Evolutionary conservation across 2,329 filamentous ascomycete genomes (phyloP), one percentile per base, ranked within the genome.

Genomic region (Apiospora marii): DNA sequence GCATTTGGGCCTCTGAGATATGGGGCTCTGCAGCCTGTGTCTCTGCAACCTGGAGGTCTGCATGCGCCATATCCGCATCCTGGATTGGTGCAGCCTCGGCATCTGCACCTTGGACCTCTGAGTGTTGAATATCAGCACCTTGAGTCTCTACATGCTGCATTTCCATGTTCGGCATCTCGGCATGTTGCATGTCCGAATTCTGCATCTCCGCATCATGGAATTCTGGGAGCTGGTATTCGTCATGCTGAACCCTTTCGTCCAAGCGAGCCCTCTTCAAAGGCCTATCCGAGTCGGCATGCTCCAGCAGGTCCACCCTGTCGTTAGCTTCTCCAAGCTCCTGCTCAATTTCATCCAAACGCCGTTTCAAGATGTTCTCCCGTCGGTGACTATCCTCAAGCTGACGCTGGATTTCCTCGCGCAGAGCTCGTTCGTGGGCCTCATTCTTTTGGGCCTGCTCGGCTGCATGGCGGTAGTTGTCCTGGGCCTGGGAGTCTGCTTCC

Each of bases 321-420:
- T 80, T 80, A 13, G 81, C 76, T 14, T 81, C 80, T 67, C 79
- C 75, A 34, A 78, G 77, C 80, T 90, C 89, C 49, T 88, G 86
- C 79, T 96, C 93, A 61, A 95, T 85, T 76, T 97, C 94, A 72
- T 94, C 92, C n/a, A 97, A 85, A 69, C 93, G 91, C 69, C 93
- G 89, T 84, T 97, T 97, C 49, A 97, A 87, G 72, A 92, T 93
- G 73, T 94, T 93, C 82, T 97, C 95, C 48, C 94, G 89, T 70
- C 90, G 89, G 77, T 95, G 92, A 67, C 92, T 91, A 70, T 96
- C 93, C 44, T 97, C 93, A 1, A 95, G 86, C 75, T 92, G 91
- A 46, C 87, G 82, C 70, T 81, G 80, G 49, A 83, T 81, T 5
- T 83, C 82, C 10, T 88, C 86, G 7, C 92, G 83, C 77, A 92